Base-by-base conservation (phyloP, 169 alveolate genomes). In the Plasmodium malariae region DNA sequence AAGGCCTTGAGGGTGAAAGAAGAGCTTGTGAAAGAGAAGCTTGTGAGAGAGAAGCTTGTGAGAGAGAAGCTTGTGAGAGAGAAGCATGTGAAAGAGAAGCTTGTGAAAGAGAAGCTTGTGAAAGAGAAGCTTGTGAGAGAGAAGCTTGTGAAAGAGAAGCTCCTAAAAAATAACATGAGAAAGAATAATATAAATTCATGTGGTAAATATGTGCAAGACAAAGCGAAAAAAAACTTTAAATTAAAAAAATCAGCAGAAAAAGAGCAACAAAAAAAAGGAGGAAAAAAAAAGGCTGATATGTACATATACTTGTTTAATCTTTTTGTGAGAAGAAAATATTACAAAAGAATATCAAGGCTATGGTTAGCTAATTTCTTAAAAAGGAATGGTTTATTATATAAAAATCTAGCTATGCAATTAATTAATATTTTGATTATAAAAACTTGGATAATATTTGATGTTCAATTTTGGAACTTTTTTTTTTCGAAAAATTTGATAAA, bases 381-480 rank as follows among this genome's bases (percentile, higher is more conserved):
- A 51, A 80, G 24, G 40, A 80, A 69, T 54, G 89, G 89, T 1
- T 17, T 55, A 21, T 17, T 80, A 37, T 34, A 80, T 54, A 80
- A 80, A 54, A 24, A 65, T 3, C 12, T 24, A 48, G 89, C 72
- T 14, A 80, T 65, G 49, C 36, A 80, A 26, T 3, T 80, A 80
- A 80, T 80, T 21, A 80, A 63, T 49, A 65, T 48, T 48, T 3
- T 80, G 43, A 37, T 62, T 21, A 80, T 80, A 80, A 80, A 80
- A 65, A 80, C 48, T 63, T 80, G 45, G n/a, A 14, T 63, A 26
- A 80, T 80, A 3, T 80, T 80, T 28, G 89, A 80, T 80, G 78
- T 80, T 17, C 83, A 80, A 32, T 63, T 80, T 9, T 80, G 80
- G 80, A 80, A 80, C 55, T 45, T 54, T 19, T 80, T 80, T 80